phyloP scores from a whole-genome alignment of 2,329 filamentous ascomycete species.

The Graphilbum fragrans region DNA sequence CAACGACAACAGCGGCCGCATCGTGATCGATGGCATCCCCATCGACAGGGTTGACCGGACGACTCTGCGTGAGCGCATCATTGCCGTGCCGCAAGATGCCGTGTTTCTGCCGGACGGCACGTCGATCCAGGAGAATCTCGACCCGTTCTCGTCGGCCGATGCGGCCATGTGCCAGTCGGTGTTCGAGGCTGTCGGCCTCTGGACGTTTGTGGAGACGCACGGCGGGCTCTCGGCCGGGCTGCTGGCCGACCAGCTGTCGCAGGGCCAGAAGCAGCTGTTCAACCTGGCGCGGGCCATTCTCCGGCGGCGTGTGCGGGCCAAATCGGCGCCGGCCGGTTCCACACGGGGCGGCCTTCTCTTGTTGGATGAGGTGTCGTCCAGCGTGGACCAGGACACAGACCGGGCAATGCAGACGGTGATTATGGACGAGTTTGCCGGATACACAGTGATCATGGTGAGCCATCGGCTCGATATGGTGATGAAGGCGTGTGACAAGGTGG shows the following conservation, averaged over 20 bases:
- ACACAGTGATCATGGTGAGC: conserved; percentile 41
- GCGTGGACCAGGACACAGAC: conserved; percentile 29
- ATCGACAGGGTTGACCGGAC: conserved; percentile 25
- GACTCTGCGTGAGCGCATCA: conserved; percentile 31
- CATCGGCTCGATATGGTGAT: conserved; percentile 37
- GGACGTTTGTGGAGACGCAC: conserved; percentile 14
- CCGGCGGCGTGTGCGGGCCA: conserved; percentile 14
- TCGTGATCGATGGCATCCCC: conserved; percentile 30
- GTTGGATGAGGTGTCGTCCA: conserved; percentile 29
- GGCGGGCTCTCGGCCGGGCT: conserved; percentile 21
- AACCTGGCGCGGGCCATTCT: conserved; percentile 48
- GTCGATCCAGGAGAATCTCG: conserved; percentile 28
- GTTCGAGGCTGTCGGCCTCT: conserved; percentile 24
- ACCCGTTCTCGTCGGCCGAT: conserved; percentile 19
- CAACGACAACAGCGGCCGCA: conserved; percentile 10
- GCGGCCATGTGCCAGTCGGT: conserved; percentile 19
- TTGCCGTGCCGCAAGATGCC: conserved; percentile 40
- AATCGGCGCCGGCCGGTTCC: background rate
- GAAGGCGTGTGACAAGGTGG: conserved; percentile 34
- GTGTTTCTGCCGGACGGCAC: conserved; percentile 31
- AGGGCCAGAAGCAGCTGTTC: conserved; percentile 53
- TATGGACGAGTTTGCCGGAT: conserved; percentile 22
- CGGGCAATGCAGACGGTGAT: conserved; percentile 28
- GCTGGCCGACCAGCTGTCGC: conserved; percentile 34
- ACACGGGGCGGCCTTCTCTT: conserved; percentile 16